phyloP scores from a whole-genome alignment of 345 rosid genomes.

The Lagerstroemia speciosa region DNA sequence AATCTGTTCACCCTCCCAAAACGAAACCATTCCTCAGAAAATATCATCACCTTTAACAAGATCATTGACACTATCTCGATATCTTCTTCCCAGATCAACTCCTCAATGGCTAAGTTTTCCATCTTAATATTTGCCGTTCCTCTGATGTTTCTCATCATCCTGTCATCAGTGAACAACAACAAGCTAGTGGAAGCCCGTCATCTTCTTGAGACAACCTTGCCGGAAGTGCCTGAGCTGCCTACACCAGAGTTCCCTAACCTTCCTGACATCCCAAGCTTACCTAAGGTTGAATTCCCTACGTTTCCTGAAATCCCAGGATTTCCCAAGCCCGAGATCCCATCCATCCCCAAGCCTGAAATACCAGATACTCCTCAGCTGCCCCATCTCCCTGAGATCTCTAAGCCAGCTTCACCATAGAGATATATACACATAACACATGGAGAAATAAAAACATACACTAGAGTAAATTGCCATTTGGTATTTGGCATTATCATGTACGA shows the following conservation, averaged over 20 bases:
- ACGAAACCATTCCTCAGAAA: neutral
- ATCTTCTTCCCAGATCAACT: neutral
- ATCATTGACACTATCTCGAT: neutral
- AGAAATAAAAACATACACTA: neutral
- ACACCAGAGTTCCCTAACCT: slow-evolving; percentile 4
- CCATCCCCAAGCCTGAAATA: slow-evolving; percentile 5
- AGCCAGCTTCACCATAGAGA: neutral
- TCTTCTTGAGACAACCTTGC: slow-evolving; percentile 1
- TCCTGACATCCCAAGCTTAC: neutral
- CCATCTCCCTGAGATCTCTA: neutral
- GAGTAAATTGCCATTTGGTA: neutral
- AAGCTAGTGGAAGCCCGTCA: neutral
- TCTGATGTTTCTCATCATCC: neutral
- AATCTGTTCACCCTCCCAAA: neutral
- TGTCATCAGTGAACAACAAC: neutral
- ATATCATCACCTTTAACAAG: neutral
- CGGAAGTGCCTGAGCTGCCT: neutral
- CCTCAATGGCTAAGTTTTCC: neutral
- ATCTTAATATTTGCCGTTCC: neutral
- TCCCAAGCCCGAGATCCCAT: neutral
- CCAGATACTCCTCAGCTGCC: neutral
- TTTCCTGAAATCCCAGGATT: neutral
- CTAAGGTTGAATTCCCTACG: neutral
- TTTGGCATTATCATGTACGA: neutral
- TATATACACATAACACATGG: neutral